phyloP scores from a whole-genome alignment of 163 green algal species.

The Chloromonas sp. region DNA sequence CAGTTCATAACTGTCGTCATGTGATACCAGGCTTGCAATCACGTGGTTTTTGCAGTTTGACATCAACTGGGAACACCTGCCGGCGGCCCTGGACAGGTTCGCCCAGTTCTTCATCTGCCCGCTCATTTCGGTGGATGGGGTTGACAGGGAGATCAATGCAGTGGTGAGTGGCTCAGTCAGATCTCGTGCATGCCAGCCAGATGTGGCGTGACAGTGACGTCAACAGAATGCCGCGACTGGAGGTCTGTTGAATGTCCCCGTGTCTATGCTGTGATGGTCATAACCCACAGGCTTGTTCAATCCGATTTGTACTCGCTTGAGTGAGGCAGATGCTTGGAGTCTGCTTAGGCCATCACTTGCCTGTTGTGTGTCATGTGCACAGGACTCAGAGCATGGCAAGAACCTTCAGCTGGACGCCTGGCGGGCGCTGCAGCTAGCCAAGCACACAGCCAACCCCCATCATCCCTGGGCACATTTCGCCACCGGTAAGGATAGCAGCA shows the following conservation, averaged over 20 bases:
- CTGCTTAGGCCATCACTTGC: too few relatives aligned
- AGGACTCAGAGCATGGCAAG: conserved; percentile 60
- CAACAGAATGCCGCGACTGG: too few relatives aligned
- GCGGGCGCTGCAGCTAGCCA: conserved; percentile 35
- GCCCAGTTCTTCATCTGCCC: conserved; percentile 82
- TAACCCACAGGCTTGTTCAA: too few relatives aligned
- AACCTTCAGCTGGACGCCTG: conserved; percentile 30
- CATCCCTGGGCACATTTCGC: conserved; percentile 70
- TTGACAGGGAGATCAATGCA: conserved; percentile 64
- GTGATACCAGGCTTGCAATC: too few relatives aligned
- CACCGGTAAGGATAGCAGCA: conserved; percentile 38
- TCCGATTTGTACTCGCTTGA: too few relatives aligned
- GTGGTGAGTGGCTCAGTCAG: conserved; percentile 11
- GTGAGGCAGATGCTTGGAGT: too few relatives aligned
- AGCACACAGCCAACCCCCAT: conserved; percentile 45
- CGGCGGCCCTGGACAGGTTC: conserved; percentile 62
- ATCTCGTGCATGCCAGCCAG: too few relatives aligned
- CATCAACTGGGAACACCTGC: conserved; percentile 60
- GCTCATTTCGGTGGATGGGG: conserved; percentile 64
- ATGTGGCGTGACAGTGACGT: too few relatives aligned
- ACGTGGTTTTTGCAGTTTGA: conserved; percentile 36
- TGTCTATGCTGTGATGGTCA: too few relatives aligned
- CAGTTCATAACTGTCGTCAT: too few relatives aligned
- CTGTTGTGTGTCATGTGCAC: neutral
- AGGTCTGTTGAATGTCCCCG: too few relatives aligned